Evolutionary conservation across 1,139 yeast genomes (phyloP), one percentile per base, ranked within the genome.

Genomic region (Yamadazyma triangularis): DNA sequence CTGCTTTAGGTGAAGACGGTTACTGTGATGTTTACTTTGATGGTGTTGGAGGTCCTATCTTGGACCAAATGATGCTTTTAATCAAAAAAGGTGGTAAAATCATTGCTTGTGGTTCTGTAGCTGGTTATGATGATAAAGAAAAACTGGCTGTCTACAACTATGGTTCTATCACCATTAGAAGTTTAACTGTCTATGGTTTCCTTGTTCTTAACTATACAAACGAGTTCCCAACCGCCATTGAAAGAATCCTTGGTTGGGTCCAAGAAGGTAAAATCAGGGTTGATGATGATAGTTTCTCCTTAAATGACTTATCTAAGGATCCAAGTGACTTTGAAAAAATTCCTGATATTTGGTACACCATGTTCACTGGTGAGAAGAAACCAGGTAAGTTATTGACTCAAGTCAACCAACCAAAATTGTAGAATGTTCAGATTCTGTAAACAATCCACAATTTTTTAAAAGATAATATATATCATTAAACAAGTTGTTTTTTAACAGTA

Each of bases 1-100:
- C 63, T 16, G 74, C 70, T 15, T 56, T 74, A 23, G 78, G 71
- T 27, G 65, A 58, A 9, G 63, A 59, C 24, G 56, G 53, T 39
- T 40, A 34, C 26, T 64, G 68, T 29, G 79, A 76, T 41, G 59
- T 60, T 21, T 74, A 64, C 48, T 70, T 63, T 38, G 84, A 77
- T 48, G 74, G 74, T 38, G 86, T 79, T 29, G 87, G 87, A 30
- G 87, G 87, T 15, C 64, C 66, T 30, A 64, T 74, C 19, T 63
- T 79, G 44, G 77, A 73, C 41, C 53, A 59, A 18, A 68, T 72
- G 35, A 51, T 77, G 35, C 42, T 51, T 4, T 54, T 62, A 33
- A 44, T 70, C 42, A 70, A 64, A 38, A 45, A 44, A n/a, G 51
- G 47, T 30, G 79, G 77, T 27, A 57, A 52, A 11, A 57, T 79